Conservation (phyloP, 208 protist species). For the Crithidia thermophila region DNA sequence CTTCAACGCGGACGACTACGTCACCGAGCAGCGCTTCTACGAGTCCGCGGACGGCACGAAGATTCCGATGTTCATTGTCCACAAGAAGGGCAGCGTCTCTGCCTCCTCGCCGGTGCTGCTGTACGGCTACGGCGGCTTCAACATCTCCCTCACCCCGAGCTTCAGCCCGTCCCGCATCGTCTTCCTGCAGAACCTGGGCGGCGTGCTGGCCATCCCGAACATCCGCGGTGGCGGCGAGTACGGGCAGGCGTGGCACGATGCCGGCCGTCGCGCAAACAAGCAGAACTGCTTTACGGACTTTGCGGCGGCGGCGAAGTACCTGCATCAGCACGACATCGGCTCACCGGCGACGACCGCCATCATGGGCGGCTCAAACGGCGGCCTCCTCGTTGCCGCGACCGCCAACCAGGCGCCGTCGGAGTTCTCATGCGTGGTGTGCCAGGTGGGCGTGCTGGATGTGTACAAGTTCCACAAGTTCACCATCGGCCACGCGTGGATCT, state of each 20-base stretch:
- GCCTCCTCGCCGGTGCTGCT: conserved; percentile 80
- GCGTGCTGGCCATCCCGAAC: conserved; percentile 92
- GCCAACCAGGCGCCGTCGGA: conserved; percentile 91
- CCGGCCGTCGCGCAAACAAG: conserved; percentile 76
- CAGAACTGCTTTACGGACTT: conserved; percentile 94
- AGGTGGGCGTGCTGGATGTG: conserved; percentile 95
- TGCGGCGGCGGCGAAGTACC: conserved; percentile 71
- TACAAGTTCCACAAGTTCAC: conserved; percentile 96
- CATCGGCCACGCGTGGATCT: conserved; percentile 94
- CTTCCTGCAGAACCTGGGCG: conserved; percentile 82
- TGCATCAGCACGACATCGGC: conserved; percentile 79
- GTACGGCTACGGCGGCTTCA: conserved; percentile 96
- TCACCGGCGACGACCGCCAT: conserved; percentile 86
- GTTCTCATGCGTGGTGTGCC: conserved; percentile 83
- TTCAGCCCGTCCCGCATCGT: conserved; percentile 80
- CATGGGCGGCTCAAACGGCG: conserved; percentile 95
- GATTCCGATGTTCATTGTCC: conserved; percentile 95
- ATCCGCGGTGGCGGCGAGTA: conserved; percentile 96
- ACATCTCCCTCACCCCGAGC: conserved; percentile 83
- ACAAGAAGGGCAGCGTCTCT: conserved; percentile 69
- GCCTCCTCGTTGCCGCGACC: conserved; percentile 91
- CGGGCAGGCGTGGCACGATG: conserved; percentile 94
- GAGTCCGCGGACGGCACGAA: conserved; percentile 88
- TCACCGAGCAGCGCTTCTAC: conserved; percentile 92
- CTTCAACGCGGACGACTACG: conserved; percentile 69